A percentile compares a stretch with the other conserved stretches of the same genome.
phyloP scores from a whole-genome alignment of 768 basidiomycete genomes.

The Kockovaella imperatae region DNA sequence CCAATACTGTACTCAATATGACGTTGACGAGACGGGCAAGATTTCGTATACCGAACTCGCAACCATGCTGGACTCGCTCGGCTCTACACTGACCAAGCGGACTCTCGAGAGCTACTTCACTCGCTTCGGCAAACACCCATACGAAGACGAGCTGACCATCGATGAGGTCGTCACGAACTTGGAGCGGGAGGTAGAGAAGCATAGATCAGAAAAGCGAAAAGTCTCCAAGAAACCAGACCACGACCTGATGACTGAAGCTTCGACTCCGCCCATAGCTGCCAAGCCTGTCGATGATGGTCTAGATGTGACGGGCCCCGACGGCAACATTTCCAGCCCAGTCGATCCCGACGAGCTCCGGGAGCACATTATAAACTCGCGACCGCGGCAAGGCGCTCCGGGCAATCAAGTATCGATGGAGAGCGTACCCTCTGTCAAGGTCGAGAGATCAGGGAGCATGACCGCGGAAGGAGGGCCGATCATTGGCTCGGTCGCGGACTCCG shows the following conservation, averaged over 20 bases:
- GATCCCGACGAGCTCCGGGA: constrained; percentile 47
- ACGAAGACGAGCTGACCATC: constrained; percentile 62
- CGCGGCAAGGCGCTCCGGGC: constrained; percentile 10
- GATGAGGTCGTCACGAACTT: constrained; percentile 76
- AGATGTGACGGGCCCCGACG: constrained; percentile 38
- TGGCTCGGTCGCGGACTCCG: constrained; percentile 1
- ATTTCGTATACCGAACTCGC: constrained; percentile 80
- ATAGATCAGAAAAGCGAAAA: constrained; percentile 61
- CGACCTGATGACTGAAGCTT: constrained; percentile 26
- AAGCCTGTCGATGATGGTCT: constrained; percentile 34
- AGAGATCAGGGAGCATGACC: constrained; percentile 14
- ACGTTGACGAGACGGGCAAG: constrained; percentile 66
- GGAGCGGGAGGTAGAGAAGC: constrained; percentile 72
- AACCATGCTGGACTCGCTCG: constrained; percentile 93
- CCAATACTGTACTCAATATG: constrained; percentile 81
- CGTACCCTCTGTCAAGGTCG: constrained; percentile 24
- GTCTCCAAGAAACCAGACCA: constrained; percentile 49
- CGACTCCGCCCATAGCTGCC: constrained; percentile 41
- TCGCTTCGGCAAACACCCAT: constrained; percentile 57
- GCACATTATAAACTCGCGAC: constrained; percentile 42
- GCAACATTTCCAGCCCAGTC: constrained; percentile 52
- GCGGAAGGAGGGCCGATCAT: too few species aligned
- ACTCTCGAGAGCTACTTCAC: constrained; percentile 80
- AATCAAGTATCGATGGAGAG: constrained; percentile 14
- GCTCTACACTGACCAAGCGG: constrained; percentile 72